Percentiles rank a stretch among this genome's conserved stretches.
Evolutionary conservation across 169 alveolate species (phyloP).

Genomic region (Plasmodium chabaudi): DNA sequence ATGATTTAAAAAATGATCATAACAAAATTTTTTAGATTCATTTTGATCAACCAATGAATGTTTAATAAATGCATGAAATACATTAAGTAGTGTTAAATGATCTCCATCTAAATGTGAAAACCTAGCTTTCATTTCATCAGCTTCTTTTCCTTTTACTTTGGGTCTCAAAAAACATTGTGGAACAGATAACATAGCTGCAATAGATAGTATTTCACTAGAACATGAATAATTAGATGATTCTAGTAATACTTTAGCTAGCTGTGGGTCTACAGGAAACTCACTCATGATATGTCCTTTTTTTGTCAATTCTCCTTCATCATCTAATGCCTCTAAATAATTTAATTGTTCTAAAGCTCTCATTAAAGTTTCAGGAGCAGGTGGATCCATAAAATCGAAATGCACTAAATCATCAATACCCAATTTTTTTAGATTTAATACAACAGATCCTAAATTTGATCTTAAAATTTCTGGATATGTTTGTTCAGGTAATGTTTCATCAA

Average conservation of each 20-base stretch:
- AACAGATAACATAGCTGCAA: constrained; percentile 95
- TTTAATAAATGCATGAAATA: constrained; percentile 78
- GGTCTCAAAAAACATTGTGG: constrained; percentile 95
- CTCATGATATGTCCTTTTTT: constrained; percentile 96
- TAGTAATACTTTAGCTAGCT: constrained; percentile 94
- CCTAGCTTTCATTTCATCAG: constrained; percentile 94
- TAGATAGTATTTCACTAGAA: constrained; percentile 91
- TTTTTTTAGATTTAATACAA: constrained; percentile 96
- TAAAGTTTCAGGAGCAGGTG: constrained; percentile 99
- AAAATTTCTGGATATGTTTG: constrained; percentile 99
- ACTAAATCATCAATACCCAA: constrained; percentile 98
- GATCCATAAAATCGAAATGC: constrained; percentile 99
- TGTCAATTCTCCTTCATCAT: constrained; percentile 99
- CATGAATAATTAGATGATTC: constrained; percentile 90
- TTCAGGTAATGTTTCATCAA: constrained; percentile 93
- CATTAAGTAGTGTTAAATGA: constrained; percentile 96
- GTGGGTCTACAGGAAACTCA: constrained; percentile 99
- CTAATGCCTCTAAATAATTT: constrained; percentile 97
- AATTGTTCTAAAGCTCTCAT: constrained; percentile 97
- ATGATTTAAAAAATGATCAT: constrained; percentile 90
- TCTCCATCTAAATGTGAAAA: constrained; percentile 98
- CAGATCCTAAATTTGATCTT: constrained; percentile 96
- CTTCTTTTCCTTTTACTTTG: constrained; percentile 90
- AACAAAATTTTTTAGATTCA: constrained; percentile 91
- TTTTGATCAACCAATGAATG: constrained; percentile 77